Percentiles rank a stretch among this genome's conserved stretches.
Conservation (phyloP, 371 early-diverging fungal species). For the Syncephalis fuscata region DNA sequence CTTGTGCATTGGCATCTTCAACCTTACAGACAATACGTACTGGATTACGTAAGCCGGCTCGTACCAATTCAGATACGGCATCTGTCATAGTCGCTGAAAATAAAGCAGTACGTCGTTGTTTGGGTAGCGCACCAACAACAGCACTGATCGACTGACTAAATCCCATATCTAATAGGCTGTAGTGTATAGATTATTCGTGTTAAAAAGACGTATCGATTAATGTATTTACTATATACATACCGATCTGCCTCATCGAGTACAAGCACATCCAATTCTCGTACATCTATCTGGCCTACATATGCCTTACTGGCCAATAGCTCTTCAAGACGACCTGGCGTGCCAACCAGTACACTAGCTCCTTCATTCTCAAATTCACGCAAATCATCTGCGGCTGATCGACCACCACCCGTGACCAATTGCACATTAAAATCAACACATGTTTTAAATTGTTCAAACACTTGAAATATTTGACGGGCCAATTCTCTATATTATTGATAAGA, state of each 20-base stretch:
- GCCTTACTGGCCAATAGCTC: conserved; percentile 52
- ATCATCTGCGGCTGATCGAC: conserved; percentile 52
- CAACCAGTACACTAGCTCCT: conserved; percentile 75
- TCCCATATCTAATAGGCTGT: conserved; percentile 78
- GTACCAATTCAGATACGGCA: conserved; percentile 63
- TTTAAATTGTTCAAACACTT: conserved; percentile 47
- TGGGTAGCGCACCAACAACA: conserved; percentile 71
- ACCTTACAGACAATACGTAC: conserved; percentile 77
- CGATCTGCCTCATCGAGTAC: conserved; percentile 92
- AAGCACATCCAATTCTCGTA: conserved; percentile 72
- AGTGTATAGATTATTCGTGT: conserved; percentile 5
- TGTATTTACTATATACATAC: conserved; percentile 15
- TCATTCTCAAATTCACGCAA: conserved; percentile 27
- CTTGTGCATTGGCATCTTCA: conserved; percentile 24
- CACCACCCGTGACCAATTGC: conserved; percentile 33
- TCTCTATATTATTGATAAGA: conserved; percentile 37
- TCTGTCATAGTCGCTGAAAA: conserved; percentile 98
- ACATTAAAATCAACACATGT: conserved; percentile 11
- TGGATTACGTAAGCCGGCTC: conserved; percentile 85
- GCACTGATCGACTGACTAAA: conserved; percentile 62
- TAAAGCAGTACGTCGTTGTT: conserved; percentile 90
- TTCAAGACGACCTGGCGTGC: conserved; percentile 93
- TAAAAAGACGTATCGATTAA: conserved; percentile 4
- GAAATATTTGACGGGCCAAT: conserved; percentile 81
- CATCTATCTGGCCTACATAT: conserved; percentile 24